A percentile compares a stretch with the other conserved stretches of the same genome.
Conservation (phyloP, 495 filamentous ascomycete species). For the Penicillium chermesinum region DNA sequence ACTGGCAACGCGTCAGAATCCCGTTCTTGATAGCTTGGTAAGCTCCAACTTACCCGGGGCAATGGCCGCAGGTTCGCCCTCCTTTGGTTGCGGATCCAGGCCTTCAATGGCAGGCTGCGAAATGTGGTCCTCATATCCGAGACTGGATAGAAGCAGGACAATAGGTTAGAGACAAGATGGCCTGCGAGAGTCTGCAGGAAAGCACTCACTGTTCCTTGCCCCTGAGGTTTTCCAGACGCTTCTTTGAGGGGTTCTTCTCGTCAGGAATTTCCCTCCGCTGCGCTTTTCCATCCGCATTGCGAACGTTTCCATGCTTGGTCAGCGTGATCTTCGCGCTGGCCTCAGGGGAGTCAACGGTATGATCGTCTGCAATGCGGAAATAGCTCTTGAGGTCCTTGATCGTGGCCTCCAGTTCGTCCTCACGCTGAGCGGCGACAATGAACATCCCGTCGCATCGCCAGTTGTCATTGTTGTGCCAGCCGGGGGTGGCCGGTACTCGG, state of each 20-base stretch:
- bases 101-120: conserved; percentile 28
- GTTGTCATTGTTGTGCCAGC: conserved; percentile 7
- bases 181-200: too few relatives aligned
- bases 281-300: too few relatives aligned
- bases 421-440: conserved; percentile 9
- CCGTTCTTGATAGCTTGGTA: too few relatives aligned
- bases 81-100: conserved; percentile 12
- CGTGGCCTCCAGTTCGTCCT: conserved; percentile 2
- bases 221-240: neutral
- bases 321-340: conserved; percentile 4
- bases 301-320: conserved; percentile 6
- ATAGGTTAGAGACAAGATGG: too few relatives aligned
- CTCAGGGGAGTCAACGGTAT: too few relatives aligned
- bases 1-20: too few relatives aligned
- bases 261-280: too few relatives aligned
- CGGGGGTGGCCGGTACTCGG: conserved; percentile 9
- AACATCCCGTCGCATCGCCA: conserved; percentile 12
- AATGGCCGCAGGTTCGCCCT: conserved; percentile 11
- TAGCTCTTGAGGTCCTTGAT: conserved; percentile 7
- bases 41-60: conserved; percentile 26
- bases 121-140: conserved; percentile 30
- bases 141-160: conserved; percentile 19
- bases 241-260: too few relatives aligned
- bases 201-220: conserved; percentile 18
- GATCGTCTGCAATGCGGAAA: conserved; percentile 5